These are phyloP conservation scores for Talaromyces amestolkiae DNA, from an alignment of 2,329 filamentous ascomycete genomes.

Conservation along the genomic window DNA sequence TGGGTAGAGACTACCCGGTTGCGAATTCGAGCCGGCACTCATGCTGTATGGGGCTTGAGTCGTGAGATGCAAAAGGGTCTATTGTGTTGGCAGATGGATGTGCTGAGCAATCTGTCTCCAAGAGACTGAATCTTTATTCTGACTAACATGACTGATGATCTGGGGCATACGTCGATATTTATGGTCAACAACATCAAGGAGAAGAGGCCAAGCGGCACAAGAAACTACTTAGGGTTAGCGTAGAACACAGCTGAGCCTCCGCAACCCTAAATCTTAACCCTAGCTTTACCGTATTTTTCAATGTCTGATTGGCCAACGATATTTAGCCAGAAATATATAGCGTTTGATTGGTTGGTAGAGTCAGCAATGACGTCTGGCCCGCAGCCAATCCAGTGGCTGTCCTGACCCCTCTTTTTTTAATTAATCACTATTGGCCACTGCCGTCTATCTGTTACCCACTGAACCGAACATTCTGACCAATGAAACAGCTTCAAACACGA, in stretches of 20 bases:
- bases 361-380: neutral
- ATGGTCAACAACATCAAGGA: neutral
- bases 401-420: neutral
- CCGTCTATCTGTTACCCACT: neutral
- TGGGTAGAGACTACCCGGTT: constrained; percentile 21
- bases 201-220: neutral
- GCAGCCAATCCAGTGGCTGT: neutral
- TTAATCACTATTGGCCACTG: neutral
- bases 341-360: neutral
- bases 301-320: neutral
- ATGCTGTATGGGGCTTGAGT: neutral
- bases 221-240: neutral
- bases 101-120: neutral
- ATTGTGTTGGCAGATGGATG: neutral
- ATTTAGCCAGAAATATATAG: neutral
- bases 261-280: neutral
- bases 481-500: neutral
- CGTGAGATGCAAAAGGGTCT: neutral
- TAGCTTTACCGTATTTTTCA: neutral
- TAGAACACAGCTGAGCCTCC: neutral
- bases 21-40: neutral
- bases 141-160: neutral
- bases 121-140: neutral
- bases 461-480: neutral
- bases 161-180: neutral